Evolutionary conservation across 2,329 filamentous ascomycete genomes (phyloP), one percentile per base, ranked within the genome.

Genomic region (Rutstroemia sp.): DNA sequence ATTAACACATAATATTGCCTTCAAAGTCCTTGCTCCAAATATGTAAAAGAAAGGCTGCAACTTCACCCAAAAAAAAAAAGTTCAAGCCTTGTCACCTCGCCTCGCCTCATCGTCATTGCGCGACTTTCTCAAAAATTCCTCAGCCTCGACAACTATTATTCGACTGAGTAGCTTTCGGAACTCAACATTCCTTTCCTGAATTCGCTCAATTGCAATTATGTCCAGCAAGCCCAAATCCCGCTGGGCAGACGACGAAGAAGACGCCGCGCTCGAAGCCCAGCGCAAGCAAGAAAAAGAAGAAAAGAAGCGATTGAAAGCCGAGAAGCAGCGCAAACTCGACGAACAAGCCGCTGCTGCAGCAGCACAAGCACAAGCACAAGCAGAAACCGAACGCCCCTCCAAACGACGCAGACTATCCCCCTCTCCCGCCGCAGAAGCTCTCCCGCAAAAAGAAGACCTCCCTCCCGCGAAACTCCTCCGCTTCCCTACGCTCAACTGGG

Each of bases 171-270:
- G 19, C 27, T 17, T 48, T 14, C 8, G 10, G 16, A 54, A 19
- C 19, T 23, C n/a, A 34, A n/a, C 14, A 42, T 19, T n/a, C 4
- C 17, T 8, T 42, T 42, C 19, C 17, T 9, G 8, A 23, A 41
- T 30, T n/a, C 12, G 42, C n/a, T n/a, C 30, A 42, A 38, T 16
- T 7, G 27, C 48, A 51, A 23, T 23, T 21, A 56, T 56, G 54
- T 44, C 54, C 16, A 56, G 48, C 49, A 65, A 64, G 56, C 53
- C 45, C 45, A 70, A 69, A 59, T 96, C 92, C 51, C 84, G 92
- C 72, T 99, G 94, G 94, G 89, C 88, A 62, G 82, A 91, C 67
- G 84, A 87, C 47, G 88, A 89, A 64, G 89, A 91, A 64, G 91
- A 96, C 69, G 83, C 83, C 21, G 88, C 83, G 45, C 78, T 86